These are phyloP conservation scores for Bidens hawaiensis DNA, from an alignment of 140 eudicot genomes.

Conservation along the genomic window DNA sequence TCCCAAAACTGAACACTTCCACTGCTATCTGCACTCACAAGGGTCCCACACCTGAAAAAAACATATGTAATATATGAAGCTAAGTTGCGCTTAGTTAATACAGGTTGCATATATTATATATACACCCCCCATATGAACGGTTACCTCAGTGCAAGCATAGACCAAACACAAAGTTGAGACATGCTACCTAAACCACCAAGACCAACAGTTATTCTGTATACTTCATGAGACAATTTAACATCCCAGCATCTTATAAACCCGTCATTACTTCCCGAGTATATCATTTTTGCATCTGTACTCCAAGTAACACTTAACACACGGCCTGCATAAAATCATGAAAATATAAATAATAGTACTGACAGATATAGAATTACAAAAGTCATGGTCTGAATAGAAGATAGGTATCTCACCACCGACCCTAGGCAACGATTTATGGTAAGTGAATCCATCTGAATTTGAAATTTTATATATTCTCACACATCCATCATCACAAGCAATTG, in stretches of 20 bases:
- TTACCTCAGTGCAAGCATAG: slow-evolving; percentile 82
- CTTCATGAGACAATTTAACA: slow-evolving; percentile 49
- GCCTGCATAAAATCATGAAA: slow-evolving; percentile 37
- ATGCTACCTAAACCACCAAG: slow-evolving; percentile 77
- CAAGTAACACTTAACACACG: slow-evolving; percentile 80
- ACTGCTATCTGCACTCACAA: slow-evolving; percentile 92
- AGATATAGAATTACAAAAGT: neutral
- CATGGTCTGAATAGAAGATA: slow-evolving; percentile 1
- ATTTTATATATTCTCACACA: slow-evolving; percentile 64
- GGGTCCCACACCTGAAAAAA: slow-evolving; percentile 69
- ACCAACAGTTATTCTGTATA: slow-evolving; percentile 90
- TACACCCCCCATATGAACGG: neutral
- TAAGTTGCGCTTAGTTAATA: neutral
- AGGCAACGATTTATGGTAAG: slow-evolving; percentile 59
- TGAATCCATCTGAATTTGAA: slow-evolving; percentile 39
- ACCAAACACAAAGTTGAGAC: slow-evolving; percentile 84
- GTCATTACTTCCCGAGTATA: slow-evolving; percentile 90
- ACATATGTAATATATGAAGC: neutral
- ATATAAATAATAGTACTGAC: neutral
- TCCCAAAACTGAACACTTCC: slow-evolving; percentile 97
- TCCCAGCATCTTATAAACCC: slow-evolving; percentile 98
- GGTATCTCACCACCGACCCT: slow-evolving; percentile 90
- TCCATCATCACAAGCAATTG: slow-evolving; percentile 94
- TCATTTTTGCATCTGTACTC: slow-evolving; percentile 71
- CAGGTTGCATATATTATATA: neutral